Evolutionary conservation across 164 flowering plant species (phyloP).

Genomic region (Vitis riparia): DNA sequence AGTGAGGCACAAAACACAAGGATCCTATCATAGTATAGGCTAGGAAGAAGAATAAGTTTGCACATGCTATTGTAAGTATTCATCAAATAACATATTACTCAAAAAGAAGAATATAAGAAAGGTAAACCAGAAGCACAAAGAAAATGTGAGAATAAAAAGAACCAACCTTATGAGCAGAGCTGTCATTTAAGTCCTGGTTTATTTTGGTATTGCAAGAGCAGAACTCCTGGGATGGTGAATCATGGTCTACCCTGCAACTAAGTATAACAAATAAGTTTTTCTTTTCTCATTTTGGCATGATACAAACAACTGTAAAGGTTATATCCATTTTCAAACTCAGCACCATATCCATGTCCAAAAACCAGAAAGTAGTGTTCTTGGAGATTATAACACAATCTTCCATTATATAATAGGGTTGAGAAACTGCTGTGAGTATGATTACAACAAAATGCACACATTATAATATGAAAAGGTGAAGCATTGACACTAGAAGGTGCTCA

Average conservation of each 20-base stretch:
- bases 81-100: too few relatives aligned
- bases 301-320: too few relatives aligned
- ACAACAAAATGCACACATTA: too few relatives aligned
- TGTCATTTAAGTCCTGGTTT: not conserved
- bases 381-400: too few relatives aligned
- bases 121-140: not conserved
- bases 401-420: too few relatives aligned
- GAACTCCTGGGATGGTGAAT: slow-evolving; percentile 13
- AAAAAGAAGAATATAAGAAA: not conserved
- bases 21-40: not conserved
- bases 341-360: not conserved
- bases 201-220: slow-evolving; percentile 21
- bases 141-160: not conserved
- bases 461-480: too few relatives aligned
- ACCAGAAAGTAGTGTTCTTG: too few relatives aligned
- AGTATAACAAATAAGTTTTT: slow-evolving; percentile 1
- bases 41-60: not conserved
- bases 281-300: too few relatives aligned
- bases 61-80: too few relatives aligned
- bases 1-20: not conserved
- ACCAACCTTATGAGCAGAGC: slow-evolving; percentile 23
- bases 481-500: too few relatives aligned
- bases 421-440: too few relatives aligned
- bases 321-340: not conserved
- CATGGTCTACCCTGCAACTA: slow-evolving; percentile 27